Percentiles rank a stretch among this genome's conserved stretches.
These are phyloP conservation scores for Acer campestre DNA, from an alignment of 345 rosid genomes.

Conservation along the genomic window DNA sequence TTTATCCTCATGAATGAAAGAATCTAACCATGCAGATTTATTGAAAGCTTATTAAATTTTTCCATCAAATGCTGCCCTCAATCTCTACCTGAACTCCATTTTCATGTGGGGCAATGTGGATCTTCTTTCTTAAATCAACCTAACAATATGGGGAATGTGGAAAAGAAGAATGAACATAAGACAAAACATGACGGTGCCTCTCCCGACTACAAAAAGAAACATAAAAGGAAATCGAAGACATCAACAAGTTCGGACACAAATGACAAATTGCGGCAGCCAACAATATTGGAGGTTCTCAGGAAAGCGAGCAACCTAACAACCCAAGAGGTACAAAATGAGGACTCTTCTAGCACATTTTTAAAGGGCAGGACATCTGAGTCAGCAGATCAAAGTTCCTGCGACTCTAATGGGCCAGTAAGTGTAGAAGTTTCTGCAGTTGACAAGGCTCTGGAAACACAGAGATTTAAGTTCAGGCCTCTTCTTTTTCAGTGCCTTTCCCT, in stretches of 20 bases:
- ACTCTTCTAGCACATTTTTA: conserved; percentile 32
- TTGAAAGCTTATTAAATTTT: conserved; percentile 72
- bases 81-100: conserved; percentile 67
- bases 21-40: conserved; percentile 52
- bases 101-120: conserved; percentile 48
- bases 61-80: conserved; percentile 51
- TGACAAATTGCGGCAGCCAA: conserved; percentile 58
- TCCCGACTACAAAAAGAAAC: conserved; percentile 42
- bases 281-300: conserved; percentile 55
- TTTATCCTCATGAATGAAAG: conserved; percentile 24
- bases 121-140: conserved; percentile 35
- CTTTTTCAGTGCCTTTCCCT: conserved; percentile 57
- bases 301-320: conserved; percentile 49
- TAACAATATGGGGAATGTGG: conserved; percentile 31
- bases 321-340: conserved; percentile 54
- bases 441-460: conserved; percentile 59
- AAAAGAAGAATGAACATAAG: conserved; percentile 45
- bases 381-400: conserved; percentile 34
- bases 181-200: conserved; percentile 35
- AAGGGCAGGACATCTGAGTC: conserved; percentile 33
- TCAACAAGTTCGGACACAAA: conserved; percentile 38
- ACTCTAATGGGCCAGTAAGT: conserved; percentile 35
- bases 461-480: conserved; percentile 83
- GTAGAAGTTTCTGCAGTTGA: conserved; percentile 60
- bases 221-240: conserved; percentile 38